A percentile compares a stretch with the other conserved stretches of the same genome.
Evolutionary conservation across 2,329 filamentous ascomycete genomes (phyloP).

Genomic region (Penicillium griseofulvum): DNA sequence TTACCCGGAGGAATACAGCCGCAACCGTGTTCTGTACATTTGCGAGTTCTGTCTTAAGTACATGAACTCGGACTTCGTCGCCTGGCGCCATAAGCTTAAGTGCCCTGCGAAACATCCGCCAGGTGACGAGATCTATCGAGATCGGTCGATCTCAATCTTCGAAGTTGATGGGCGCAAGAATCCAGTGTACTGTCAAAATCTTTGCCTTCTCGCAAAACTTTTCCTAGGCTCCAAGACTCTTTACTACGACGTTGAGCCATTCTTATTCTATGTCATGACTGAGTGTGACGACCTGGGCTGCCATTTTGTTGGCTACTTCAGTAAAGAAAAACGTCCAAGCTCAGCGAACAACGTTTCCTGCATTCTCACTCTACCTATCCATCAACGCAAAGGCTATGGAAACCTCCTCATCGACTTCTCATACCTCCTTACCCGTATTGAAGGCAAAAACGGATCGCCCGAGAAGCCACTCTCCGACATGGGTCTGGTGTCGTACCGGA

Average conservation of each 20-base stretch:
- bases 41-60: constrained; percentile 99
- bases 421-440: constrained; percentile 88
- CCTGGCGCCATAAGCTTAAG: constrained; percentile 96
- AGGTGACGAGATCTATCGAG: constrained; percentile 95
- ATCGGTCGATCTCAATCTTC: constrained; percentile 91
- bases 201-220: constrained; percentile 91
- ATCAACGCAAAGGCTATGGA: constrained; percentile 95
- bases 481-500: constrained; percentile 94
- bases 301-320: constrained; percentile 99
- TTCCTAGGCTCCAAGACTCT: constrained; percentile 98
- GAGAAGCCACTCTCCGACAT: constrained; percentile 98
- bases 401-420: constrained; percentile 98
- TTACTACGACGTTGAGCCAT: constrained; percentile 99
- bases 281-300: constrained; percentile 83
- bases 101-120: constrained; percentile 95
- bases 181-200: constrained; percentile 92
- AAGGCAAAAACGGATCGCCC: constrained; percentile 89
- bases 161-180: constrained; percentile 95
- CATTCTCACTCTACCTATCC: constrained; percentile 91
- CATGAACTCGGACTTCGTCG: constrained; percentile 98
- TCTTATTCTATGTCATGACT: constrained; percentile 98
- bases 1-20: constrained; percentile 96
- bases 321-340: constrained; percentile 93
- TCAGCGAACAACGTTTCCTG: constrained; percentile 97
- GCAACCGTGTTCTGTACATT: constrained; percentile 95